A percentile compares a stretch with the other conserved stretches of the same genome.
phyloP scores from a whole-genome alignment of 495 filamentous ascomycete species.

The Xylaria castorea region DNA sequence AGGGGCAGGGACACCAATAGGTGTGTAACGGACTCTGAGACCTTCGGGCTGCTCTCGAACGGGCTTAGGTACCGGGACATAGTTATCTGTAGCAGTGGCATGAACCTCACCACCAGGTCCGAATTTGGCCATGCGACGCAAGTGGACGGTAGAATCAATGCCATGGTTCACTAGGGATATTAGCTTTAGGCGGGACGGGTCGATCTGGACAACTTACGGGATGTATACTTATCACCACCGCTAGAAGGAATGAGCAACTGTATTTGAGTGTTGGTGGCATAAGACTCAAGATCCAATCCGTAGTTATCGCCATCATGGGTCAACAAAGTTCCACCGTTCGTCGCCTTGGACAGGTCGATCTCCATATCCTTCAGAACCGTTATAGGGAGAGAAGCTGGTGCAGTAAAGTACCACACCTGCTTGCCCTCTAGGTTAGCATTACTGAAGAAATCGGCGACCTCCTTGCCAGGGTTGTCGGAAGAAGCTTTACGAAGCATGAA shows the following conservation, averaged over 20 bases:
- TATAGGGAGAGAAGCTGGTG: constrained; percentile 55
- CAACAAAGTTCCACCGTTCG: constrained; percentile 45
- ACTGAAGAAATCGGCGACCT: constrained; percentile 46
- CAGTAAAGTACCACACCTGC: constrained; percentile 60
- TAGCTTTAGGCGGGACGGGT: constrained; percentile 11
- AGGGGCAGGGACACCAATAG: constrained; percentile 48
- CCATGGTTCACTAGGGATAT: constrained; percentile 42
- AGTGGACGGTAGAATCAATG: constrained; percentile 51
- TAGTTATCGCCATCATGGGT: constrained; percentile 52
- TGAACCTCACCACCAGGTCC: constrained; percentile 37
- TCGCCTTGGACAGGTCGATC: constrained; percentile 48
- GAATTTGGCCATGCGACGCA: constrained; percentile 53
- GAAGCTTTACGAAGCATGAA: constrained; percentile 48
- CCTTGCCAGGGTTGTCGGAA: constrained; percentile 39
- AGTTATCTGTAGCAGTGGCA: constrained; percentile 33
- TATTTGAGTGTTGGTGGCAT: constrained; percentile 46
- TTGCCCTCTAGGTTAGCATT: constrained; percentile 55
- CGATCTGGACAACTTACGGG: constrained; percentile 39
- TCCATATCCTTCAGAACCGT: constrained; percentile 55
- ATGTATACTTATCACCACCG: constrained; percentile 48
- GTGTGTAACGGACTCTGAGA: constrained; percentile 51
- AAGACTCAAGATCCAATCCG: constrained; percentile 43
- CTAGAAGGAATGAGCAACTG: constrained; percentile 52
- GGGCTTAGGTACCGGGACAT: constrained; percentile 36
- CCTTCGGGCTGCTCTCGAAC: constrained; percentile 53